Conservation (phyloP, 257 asterid genomes). For the Capsicum pubescens region DNA sequence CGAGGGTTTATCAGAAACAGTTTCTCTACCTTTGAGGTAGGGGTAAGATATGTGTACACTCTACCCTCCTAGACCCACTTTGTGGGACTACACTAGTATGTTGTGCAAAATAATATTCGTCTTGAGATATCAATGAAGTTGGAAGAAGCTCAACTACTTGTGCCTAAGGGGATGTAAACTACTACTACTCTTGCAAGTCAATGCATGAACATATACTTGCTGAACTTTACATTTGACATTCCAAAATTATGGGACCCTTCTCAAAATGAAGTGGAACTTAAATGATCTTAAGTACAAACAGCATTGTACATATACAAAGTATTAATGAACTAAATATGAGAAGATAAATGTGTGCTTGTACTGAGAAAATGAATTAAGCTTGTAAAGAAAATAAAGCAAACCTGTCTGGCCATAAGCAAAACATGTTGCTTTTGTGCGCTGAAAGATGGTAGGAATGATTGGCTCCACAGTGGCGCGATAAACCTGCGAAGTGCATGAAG, state of each 20-base stretch:
- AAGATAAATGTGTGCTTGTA: background rate
- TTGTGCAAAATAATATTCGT: background rate
- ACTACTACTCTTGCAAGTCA: background rate
- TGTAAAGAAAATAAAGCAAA: constrained; percentile 32
- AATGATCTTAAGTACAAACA: background rate
- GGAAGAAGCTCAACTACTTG: background rate
- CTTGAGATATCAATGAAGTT: background rate
- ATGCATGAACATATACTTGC: background rate
- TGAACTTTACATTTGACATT: background rate
- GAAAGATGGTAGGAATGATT: constrained; percentile 92
- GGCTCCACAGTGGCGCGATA: constrained; percentile 97
- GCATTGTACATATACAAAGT: background rate
- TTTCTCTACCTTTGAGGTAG: too few species aligned
- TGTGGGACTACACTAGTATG: too few species aligned
- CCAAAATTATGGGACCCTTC: constrained; percentile 7
- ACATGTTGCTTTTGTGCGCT: constrained; percentile 98
- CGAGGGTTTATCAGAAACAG: too few species aligned
- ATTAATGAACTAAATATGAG: background rate
- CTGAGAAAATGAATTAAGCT: background rate
- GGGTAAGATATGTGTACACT: too few species aligned
- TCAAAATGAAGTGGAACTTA: background rate
- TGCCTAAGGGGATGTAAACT: background rate
- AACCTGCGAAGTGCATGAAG: constrained; percentile 58
- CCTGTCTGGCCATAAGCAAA: constrained; percentile 99
- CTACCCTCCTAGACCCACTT: too few species aligned